A percentile compares a stretch with the other conserved stretches of the same genome.
These are phyloP conservation scores for Vigna unguiculata DNA, from an alignment of 306 rosid species.

Conservation along the genomic window DNA sequence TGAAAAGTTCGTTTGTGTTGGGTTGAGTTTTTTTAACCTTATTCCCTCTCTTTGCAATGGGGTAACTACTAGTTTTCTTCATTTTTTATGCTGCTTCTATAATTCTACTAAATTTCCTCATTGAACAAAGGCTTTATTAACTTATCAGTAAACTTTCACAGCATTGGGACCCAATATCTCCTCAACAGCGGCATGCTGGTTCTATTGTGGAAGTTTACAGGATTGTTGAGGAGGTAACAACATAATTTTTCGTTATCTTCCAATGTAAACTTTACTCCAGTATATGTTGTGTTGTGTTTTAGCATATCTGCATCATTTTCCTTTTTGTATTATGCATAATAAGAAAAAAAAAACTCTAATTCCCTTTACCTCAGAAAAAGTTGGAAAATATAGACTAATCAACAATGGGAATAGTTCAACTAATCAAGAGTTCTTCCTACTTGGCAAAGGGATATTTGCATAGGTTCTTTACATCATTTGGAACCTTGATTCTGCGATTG, in stretches of 20 bases:
- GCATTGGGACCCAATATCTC: constrained; percentile 95
- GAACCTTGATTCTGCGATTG: constrained; percentile 31
- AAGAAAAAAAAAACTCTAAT: background rate
- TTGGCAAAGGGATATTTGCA: background rate
- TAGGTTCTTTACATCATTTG: constrained; percentile 30
- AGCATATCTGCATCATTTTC: constrained; percentile 3
- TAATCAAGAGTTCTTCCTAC: constrained; percentile 26
- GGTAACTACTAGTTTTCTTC: constrained; percentile 14
- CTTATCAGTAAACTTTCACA: constrained; percentile 51
- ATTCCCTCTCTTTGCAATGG: constrained; percentile 12
- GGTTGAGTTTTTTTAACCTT: background rate
- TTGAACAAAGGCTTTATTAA: constrained; percentile 29
- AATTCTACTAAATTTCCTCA: constrained; percentile 23
- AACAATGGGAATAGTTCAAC: constrained; percentile 5
- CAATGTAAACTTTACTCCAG: constrained; percentile 13
- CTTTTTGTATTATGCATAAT: background rate
- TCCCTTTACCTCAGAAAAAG: background rate
- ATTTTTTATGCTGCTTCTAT: constrained; percentile 26
- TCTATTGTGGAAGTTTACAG: constrained; percentile 97
- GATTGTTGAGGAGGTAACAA: constrained; percentile 92
- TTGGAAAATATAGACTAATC: constrained; percentile 15
- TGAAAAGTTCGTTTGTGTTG: background rate
- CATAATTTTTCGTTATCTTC: constrained; percentile 26
- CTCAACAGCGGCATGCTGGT: constrained; percentile 93
- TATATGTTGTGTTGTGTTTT: constrained; percentile 14